Conservation (phyloP, 352 stramenopile genomes). For the Pseudoperonospora humuli region DNA sequence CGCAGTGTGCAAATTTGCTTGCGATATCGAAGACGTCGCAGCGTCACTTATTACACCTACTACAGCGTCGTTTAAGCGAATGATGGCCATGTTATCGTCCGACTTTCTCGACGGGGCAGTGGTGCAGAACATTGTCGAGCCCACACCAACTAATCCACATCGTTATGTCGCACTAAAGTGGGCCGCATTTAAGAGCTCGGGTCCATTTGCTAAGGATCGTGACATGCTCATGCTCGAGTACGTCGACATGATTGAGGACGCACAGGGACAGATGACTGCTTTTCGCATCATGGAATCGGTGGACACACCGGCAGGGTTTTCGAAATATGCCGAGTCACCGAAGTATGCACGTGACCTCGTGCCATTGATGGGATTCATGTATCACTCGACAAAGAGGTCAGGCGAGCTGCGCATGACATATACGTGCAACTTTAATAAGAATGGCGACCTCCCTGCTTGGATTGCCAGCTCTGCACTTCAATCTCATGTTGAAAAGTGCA, state of each 20-base stretch:
- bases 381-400: conserved; percentile 71
- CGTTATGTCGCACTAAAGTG: conserved; percentile 82
- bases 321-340: conserved; percentile 43
- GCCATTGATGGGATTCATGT: conserved; percentile 83
- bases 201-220: conserved; percentile 66
- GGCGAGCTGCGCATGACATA: conserved; percentile 83
- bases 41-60: conserved; percentile 75
- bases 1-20: conserved; percentile 72
- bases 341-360: conserved; percentile 70
- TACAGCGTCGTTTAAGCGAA: conserved; percentile 74
- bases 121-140: conserved; percentile 73
- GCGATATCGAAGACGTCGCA: conserved; percentile 75
- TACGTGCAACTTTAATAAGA: conserved; percentile 83
- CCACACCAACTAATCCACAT: conserved; percentile 50
- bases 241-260: conserved; percentile 84
- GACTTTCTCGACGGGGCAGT: conserved; percentile 81
- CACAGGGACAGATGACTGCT: conserved; percentile 72
- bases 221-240: conserved; percentile 84
- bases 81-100: conserved; percentile 79
- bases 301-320: conserved; percentile 45
- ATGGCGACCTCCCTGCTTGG: conserved; percentile 74
- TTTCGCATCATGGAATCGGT: conserved; percentile 84
- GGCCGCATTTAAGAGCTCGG: conserved; percentile 80
- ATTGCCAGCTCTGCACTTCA: conserved; percentile 79
- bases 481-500: conserved; percentile 82